Percentiles rank a stretch among this genome's conserved stretches.
phyloP scores from a whole-genome alignment of 2,329 filamentous ascomycete genomes.

The Chalara sp. region DNA sequence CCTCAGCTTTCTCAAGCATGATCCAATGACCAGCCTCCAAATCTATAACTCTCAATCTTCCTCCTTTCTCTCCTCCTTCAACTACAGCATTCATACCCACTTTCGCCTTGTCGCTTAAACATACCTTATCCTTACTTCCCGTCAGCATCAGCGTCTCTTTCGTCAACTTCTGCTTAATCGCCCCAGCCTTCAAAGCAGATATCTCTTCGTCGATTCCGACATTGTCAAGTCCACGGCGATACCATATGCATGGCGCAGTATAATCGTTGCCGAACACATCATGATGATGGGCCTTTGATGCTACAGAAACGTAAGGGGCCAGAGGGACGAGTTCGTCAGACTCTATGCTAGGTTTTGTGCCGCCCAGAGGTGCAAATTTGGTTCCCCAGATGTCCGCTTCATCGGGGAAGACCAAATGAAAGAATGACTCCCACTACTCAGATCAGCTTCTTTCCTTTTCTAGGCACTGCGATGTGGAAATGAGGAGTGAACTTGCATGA shows the following conservation, averaged over 20 bases:
- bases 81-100: conserved; percentile 5
- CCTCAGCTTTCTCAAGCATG: conserved; percentile 14
- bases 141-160: conserved; percentile 13
- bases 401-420: conserved; percentile 8
- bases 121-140: conserved; percentile 11
- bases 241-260: conserved; percentile 9
- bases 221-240: conserved; percentile 8
- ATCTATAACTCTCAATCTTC: conserved; percentile 9
- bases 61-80: not conserved
- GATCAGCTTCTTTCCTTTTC: not conserved
- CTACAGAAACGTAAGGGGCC: conserved; percentile 5
- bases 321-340: not conserved
- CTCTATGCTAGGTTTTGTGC: conserved; percentile 5
- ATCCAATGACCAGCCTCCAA: conserved; percentile 19
- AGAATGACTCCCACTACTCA: conserved; percentile 10
- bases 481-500: conserved; percentile 7
- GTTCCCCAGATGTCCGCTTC: conserved; percentile 4
- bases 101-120: conserved; percentile 4
- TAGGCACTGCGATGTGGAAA: not conserved
- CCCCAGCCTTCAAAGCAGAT: conserved; percentile 5
- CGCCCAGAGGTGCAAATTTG: conserved; percentile 6
- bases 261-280: conserved; percentile 9
- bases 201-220: conserved; percentile 11
- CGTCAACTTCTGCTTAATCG: conserved; percentile 5
- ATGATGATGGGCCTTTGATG: conserved; percentile 7